A percentile compares a stretch with the other conserved stretches of the same genome.
phyloP scores from a whole-genome alignment of 805 yeast species.

The Pichia kluyveri region DNA sequence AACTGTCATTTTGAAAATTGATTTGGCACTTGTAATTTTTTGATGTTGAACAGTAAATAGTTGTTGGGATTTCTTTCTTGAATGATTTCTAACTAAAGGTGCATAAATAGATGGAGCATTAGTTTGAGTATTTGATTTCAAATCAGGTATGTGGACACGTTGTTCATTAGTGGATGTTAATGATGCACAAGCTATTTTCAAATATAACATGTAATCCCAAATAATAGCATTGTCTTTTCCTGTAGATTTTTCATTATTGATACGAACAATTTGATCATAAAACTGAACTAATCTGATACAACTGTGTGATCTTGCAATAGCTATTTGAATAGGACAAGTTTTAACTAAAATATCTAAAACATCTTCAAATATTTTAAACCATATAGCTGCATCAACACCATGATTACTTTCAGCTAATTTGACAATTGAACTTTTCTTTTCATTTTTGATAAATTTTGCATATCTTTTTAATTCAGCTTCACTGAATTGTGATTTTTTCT shows the following conservation, averaged over 20 bases:
- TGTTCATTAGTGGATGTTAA: constrained; percentile 86
- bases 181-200: constrained; percentile 88
- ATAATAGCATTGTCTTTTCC: constrained; percentile 21
- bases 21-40: constrained; percentile 84
- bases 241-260: constrained; percentile 33
- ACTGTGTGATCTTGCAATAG: constrained; percentile 82
- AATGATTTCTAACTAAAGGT: constrained; percentile 47
- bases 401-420: constrained; percentile 83
- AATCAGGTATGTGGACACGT: constrained; percentile 44
- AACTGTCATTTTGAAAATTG: constrained; percentile 78
- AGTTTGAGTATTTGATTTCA: constrained; percentile 9
- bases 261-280: constrained; percentile 55
- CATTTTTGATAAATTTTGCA: constrained; percentile 46
- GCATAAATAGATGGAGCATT: constrained; percentile 24
- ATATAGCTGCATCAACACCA: constrained; percentile 93
- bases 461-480: constrained; percentile 74
- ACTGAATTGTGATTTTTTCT: constrained; percentile 42
- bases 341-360: constrained; percentile 64
- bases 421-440: constrained; percentile 59
- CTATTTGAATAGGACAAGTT: constrained; percentile 86
- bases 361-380: constrained; percentile 84
- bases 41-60: constrained; percentile 79
- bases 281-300: constrained; percentile 84
- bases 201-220: constrained; percentile 50
- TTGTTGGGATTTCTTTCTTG: constrained; percentile 70